Base-by-base conservation (phyloP, 1,284 basidiomycete species). In the Ceratobasidium sp. region DNA sequence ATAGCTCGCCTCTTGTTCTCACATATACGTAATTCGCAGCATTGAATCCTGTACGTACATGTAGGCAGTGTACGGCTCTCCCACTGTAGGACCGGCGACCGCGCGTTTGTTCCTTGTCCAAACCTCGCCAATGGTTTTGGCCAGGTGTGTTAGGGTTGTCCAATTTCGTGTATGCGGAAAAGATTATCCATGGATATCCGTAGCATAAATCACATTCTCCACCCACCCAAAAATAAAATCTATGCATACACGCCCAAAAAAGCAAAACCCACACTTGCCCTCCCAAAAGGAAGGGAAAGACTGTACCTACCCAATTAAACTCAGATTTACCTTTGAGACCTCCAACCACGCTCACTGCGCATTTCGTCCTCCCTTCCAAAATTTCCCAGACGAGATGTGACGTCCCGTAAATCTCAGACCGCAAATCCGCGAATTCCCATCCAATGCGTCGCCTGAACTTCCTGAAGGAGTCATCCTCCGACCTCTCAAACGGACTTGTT, bases 101-200 rank as follows among this genome's bases (percentile, higher is more conserved):
- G 92, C 86, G 34, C 89, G 84, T 76, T 98, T 95, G 80, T 98
- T 98, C 62, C 96, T 84, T 79, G 86, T 87, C 95, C 95, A 98
- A 81, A 98, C 98, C 63, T 94, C 91, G 1, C 95, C 87, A 56
- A 98, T 80, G 37, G 93, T 89, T 75, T 91, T 88, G 0, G 96
- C 95, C 1, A 96, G 34, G 84, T 22, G 86, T 85, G 0, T 85
- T 89, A 0, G 96, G 96, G 78, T 96, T 90, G 79, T 98, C 96
- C 91, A 46, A 61, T 34, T 39, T 22, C 34, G 22, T 11, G 37
- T 5, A 63, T 37, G 74, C 14, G n/a, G 54, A 73, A 31, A 75
- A 41, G 53, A 59, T 27, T 22, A 49, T 31, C 22, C 24, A 5
- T 31, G 5, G 19, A 8, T 19, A 56, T 5, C 29, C 51, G 27